A percentile compares a stretch with the other conserved stretches of the same genome.
phyloP scores from a whole-genome alignment of 2,329 filamentous ascomycete genomes.

The Penicillium verrucosum region DNA sequence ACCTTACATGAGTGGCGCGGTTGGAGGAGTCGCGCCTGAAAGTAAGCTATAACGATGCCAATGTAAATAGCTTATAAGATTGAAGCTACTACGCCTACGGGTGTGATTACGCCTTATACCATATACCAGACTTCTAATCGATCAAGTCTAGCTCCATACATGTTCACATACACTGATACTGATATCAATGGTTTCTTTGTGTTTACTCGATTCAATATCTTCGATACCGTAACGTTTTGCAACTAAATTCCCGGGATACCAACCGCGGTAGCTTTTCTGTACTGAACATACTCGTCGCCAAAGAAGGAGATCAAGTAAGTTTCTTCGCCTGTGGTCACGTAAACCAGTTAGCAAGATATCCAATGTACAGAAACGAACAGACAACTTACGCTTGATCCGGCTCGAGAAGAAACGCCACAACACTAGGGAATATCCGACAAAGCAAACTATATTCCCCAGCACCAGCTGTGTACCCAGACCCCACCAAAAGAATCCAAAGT shows the following conservation, averaged over 20 bases:
- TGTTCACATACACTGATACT: background rate
- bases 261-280: constrained; percentile 67
- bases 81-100: constrained; percentile 4
- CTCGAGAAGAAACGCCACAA: constrained; percentile 81
- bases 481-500: constrained; percentile 99
- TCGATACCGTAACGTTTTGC: background rate
- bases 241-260: constrained; percentile 71
- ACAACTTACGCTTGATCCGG: constrained; percentile 63
- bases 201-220: background rate
- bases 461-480: constrained; percentile 89
- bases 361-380: background rate
- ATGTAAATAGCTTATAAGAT: background rate
- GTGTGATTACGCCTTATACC: constrained; percentile 7
- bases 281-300: constrained; percentile 73
- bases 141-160: background rate
- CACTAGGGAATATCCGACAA: constrained; percentile 68
- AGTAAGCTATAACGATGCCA: constrained; percentile 49
- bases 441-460: constrained; percentile 78
- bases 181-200: background rate
- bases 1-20: constrained; percentile 55
- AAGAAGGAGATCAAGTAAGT: constrained; percentile 75
- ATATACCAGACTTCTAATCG: constrained; percentile 8
- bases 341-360: constrained; percentile 4
- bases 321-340: constrained; percentile 64
- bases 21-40: constrained; percentile 38